These are phyloP conservation scores for Harrya chromipes DNA, from an alignment of 768 basidiomycete species.

Conservation along the genomic window DNA sequence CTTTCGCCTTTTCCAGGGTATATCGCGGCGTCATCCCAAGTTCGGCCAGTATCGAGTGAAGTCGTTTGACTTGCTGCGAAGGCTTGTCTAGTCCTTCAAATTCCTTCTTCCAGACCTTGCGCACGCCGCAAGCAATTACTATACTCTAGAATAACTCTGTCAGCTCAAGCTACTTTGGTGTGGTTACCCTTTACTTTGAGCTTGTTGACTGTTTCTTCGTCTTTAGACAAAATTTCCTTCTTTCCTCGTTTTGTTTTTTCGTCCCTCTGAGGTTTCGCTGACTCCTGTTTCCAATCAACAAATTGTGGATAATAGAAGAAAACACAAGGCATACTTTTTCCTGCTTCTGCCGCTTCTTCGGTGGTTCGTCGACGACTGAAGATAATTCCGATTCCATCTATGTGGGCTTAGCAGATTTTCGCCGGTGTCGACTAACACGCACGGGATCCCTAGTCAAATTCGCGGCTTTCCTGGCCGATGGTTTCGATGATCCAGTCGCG, in stretches of 20 bases:
- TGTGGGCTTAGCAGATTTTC: constrained; percentile 22
- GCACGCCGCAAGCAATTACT: constrained; percentile 71
- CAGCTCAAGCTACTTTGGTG: neutral
- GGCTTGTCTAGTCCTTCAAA: constrained; percentile 58
- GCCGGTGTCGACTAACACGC: neutral
- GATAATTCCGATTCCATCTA: constrained; percentile 50
- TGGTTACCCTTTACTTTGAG: constrained; percentile 53
- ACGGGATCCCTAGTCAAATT: constrained; percentile 18
- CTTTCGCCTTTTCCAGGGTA: constrained; percentile 78
- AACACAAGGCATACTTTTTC: constrained; percentile 28
- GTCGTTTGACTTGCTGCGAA: constrained; percentile 59
- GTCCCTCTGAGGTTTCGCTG: constrained; percentile 21
- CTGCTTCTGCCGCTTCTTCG: constrained; percentile 45
- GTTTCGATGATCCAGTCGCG: constrained; percentile 3
- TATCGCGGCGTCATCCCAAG: constrained; percentile 79
- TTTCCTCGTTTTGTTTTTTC: constrained; percentile 30
- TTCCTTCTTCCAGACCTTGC: constrained; percentile 74
- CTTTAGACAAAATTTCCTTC: constrained; percentile 42
- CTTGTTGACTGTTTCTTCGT: constrained; percentile 71
- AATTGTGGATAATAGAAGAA: neutral
- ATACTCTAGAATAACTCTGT: constrained; percentile 43
- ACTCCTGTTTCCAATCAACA: constrained; percentile 12
- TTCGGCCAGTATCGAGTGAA: constrained; percentile 62
- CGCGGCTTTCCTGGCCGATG: constrained; percentile 5
- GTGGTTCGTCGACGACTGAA: constrained; percentile 54